Percentiles rank a stretch among this genome's conserved stretches.
phyloP scores from a whole-genome alignment of 768 basidiomycete genomes.

The Lactarius hengduanensis region DNA sequence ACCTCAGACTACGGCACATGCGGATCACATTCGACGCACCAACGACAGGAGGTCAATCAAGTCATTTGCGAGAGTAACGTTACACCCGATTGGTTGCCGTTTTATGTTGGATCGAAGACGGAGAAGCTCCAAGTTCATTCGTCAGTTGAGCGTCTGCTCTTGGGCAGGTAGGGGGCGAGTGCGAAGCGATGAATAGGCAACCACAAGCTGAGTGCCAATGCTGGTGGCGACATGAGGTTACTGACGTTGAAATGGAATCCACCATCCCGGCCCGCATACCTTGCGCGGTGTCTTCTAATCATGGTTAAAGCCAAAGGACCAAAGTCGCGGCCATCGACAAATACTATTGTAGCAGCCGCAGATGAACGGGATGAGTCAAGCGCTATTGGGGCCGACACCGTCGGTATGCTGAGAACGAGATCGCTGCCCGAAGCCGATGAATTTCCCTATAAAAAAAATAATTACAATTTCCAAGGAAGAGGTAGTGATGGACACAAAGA shows the following conservation, averaged over 20 bases:
- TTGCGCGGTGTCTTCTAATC: background rate
- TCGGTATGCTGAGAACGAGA: background rate
- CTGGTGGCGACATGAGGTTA: background rate
- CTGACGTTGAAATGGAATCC: background rate
- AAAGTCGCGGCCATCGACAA: background rate
- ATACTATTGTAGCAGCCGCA: background rate
- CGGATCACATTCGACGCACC: constrained; percentile 2
- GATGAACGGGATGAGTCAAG: constrained; percentile 6
- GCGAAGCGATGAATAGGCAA: background rate
- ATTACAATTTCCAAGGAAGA: background rate
- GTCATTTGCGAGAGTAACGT: constrained; percentile 5
- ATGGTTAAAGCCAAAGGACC: background rate
- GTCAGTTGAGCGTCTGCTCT: background rate
- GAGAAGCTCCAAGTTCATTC: background rate
- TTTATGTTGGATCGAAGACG: constrained; percentile 2
- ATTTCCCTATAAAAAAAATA: background rate
- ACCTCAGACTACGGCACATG: background rate
- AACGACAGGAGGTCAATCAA: constrained; percentile 6
- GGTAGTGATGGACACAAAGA: too few relatives aligned
- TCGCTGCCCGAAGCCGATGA: background rate
- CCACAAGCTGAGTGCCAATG: background rate
- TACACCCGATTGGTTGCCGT: constrained; percentile 11
- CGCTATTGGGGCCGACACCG: background rate
- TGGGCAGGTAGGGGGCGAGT: constrained; percentile 7
- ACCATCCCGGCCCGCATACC: background rate